phyloP scores from a whole-genome alignment of 495 filamentous ascomycete genomes.

The Aspergillus campestris region DNA sequence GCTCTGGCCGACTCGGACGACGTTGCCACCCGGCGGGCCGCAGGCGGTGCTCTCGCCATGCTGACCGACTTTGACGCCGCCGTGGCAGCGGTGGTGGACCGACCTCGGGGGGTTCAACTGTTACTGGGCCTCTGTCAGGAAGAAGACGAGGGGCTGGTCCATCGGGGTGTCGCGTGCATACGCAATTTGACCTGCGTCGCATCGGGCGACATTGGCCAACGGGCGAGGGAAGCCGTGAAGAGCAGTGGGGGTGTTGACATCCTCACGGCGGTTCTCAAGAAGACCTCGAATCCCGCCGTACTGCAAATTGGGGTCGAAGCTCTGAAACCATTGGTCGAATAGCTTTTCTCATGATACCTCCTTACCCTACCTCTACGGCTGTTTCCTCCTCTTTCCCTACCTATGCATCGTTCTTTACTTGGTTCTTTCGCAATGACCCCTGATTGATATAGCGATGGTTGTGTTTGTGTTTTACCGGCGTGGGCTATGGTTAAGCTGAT shows the following conservation, averaged over 20 bases:
- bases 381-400: neutral
- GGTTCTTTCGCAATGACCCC: neutral
- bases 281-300: constrained; percentile 53
- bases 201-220: constrained; percentile 32
- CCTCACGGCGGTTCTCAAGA: constrained; percentile 55
- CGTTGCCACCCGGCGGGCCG: constrained; percentile 65
- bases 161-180: constrained; percentile 71
- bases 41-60: constrained; percentile 81
- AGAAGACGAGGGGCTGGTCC: constrained; percentile 62
- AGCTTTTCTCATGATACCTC: constrained; percentile 5
- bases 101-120: constrained; percentile 59
- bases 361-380: neutral
- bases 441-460: neutral
- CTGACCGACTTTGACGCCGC: constrained; percentile 68
- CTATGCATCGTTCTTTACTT: neutral
- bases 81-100: constrained; percentile 57
- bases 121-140: constrained; percentile 69
- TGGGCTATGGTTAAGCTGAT: neutral
- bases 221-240: constrained; percentile 31
- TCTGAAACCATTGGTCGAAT: constrained; percentile 49
- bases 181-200: constrained; percentile 38
- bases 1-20: constrained; percentile 85
- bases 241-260: constrained; percentile 47
- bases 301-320: constrained; percentile 56
- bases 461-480: neutral